Evolutionary conservation across 495 filamentous ascomycete species (phyloP).

Genomic region (Glutinoglossum americanum): DNA sequence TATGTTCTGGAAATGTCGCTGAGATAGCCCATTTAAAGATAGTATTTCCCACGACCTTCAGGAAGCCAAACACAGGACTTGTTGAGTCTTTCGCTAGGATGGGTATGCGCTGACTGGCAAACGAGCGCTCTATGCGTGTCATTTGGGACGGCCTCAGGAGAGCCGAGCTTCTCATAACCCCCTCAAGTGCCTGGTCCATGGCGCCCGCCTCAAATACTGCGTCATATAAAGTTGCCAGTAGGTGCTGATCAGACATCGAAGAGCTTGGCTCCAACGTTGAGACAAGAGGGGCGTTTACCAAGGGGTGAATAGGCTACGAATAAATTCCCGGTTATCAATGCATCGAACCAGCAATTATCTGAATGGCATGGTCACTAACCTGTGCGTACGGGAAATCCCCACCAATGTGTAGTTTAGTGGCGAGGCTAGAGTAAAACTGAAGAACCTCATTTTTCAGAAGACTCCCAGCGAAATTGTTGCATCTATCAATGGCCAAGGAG

Average conservation of each 20-base stretch:
- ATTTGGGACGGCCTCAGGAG: slow-evolving; percentile 35
- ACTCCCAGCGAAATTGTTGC: not conserved
- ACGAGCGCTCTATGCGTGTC: slow-evolving; percentile 48
- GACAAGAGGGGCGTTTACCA: slow-evolving; percentile 23
- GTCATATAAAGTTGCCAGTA: slow-evolving; percentile 28
- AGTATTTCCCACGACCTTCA: not conserved
- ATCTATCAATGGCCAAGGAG: not conserved
- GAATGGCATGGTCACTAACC: not conserved
- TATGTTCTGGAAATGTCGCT: not conserved
- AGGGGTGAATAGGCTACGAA: slow-evolving; percentile 19
- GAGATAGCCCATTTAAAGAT: not conserved
- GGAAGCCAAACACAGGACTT: not conserved
- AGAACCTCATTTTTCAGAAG: not conserved
- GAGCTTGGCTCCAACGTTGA: slow-evolving; percentile 13
- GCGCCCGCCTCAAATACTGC: slow-evolving; percentile 23
- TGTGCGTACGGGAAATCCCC: not conserved
- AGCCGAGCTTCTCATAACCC: slow-evolving; percentile 16
- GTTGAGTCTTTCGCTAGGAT: slow-evolving; percentile 46
- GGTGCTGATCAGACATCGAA: slow-evolving; percentile 17
- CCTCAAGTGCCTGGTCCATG: slow-evolving; percentile 12
- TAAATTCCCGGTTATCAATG: not conserved
- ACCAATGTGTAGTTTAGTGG: not conserved
- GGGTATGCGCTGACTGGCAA: slow-evolving; percentile 32
- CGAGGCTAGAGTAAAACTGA: not conserved
- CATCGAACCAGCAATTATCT: not conserved